Conservation (phyloP, 2,329 filamentous ascomycete species). For the Fusarium tanahbumbuense region DNA sequence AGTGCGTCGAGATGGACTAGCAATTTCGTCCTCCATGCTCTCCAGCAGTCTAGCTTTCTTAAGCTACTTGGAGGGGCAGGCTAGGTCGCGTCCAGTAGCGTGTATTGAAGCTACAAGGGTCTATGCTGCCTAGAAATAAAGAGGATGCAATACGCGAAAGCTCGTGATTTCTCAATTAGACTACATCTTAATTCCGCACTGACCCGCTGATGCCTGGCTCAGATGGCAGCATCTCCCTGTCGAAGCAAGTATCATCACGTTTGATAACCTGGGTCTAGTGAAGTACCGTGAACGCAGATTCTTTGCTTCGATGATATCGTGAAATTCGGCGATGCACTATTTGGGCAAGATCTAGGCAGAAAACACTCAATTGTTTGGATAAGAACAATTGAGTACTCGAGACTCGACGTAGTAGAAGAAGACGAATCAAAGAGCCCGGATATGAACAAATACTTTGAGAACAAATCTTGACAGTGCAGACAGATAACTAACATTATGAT, state of each 20-base stretch:
- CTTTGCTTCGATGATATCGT: constrained; percentile 2
- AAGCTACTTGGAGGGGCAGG: neutral
- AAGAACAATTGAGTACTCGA: neutral
- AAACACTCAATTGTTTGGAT: neutral
- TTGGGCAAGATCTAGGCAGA: constrained; percentile 29
- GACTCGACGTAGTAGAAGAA: neutral
- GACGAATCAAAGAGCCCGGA: neutral
- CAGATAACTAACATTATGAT: neutral
- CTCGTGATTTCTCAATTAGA: constrained; percentile 34
- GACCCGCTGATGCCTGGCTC: constrained; percentile 42
- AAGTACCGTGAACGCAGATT: constrained; percentile 32
- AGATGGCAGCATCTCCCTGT: neutral
- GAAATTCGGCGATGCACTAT: constrained; percentile 22
- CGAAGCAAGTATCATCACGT: constrained; percentile 18
- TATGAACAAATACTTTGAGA: neutral
- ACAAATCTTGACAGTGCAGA: neutral
- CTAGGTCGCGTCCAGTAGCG: constrained; percentile 29
- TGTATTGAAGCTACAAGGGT: constrained; percentile 29
- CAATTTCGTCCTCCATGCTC: neutral
- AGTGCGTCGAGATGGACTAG: fast-evolving
- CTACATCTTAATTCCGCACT: neutral
- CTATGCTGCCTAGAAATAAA: constrained; percentile 43
- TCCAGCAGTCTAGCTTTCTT: neutral
- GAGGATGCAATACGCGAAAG: constrained; percentile 39
- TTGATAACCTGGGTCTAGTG: constrained; percentile 13